phyloP scores from a whole-genome alignment of 164 flowering plant genomes.

The Santalum album region DNA sequence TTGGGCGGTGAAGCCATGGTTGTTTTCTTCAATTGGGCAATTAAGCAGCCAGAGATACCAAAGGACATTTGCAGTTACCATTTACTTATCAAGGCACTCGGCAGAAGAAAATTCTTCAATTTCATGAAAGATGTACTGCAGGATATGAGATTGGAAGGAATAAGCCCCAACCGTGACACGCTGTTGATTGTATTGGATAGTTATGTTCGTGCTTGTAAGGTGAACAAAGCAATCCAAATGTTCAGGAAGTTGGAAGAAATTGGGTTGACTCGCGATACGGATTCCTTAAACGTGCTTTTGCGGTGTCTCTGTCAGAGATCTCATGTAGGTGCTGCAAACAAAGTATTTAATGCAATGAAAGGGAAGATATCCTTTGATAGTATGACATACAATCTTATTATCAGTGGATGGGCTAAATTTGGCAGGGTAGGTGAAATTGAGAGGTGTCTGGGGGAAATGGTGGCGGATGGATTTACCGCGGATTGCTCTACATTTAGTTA shows the following conservation, averaged over 20 bases:
- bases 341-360: slow-evolving; percentile 36
- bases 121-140: slow-evolving; percentile 34
- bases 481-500: slow-evolving; percentile 46
- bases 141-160: slow-evolving; percentile 34
- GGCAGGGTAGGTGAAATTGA: slow-evolving; percentile 57
- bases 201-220: slow-evolving; percentile 41
- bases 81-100: slow-evolving; percentile 56
- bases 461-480: slow-evolving; percentile 46
- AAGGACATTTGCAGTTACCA: slow-evolving; percentile 28
- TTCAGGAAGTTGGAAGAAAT: slow-evolving; percentile 42
- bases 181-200: slow-evolving; percentile 54
- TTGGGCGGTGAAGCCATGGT: slow-evolving; percentile 70
- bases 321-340: slow-evolving; percentile 55
- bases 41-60: slow-evolving; percentile 30
- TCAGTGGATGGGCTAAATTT: slow-evolving; percentile 68
- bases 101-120: slow-evolving; percentile 57
- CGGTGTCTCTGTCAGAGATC: slow-evolving; percentile 48
- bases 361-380: slow-evolving; percentile 39
- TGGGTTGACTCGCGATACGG: slow-evolving; percentile 38
- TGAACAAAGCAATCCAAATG: slow-evolving; percentile 47
- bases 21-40: slow-evolving; percentile 73
- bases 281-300: slow-evolving; percentile 52
- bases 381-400: slow-evolving; percentile 45
- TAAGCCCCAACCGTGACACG: slow-evolving; percentile 31
- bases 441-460: slow-evolving; percentile 46